Evolutionary conservation across 2,329 filamentous ascomycete genomes (phyloP), one percentile per base, ranked within the genome.

Genomic region (Trichoderma koningiopsis): DNA sequence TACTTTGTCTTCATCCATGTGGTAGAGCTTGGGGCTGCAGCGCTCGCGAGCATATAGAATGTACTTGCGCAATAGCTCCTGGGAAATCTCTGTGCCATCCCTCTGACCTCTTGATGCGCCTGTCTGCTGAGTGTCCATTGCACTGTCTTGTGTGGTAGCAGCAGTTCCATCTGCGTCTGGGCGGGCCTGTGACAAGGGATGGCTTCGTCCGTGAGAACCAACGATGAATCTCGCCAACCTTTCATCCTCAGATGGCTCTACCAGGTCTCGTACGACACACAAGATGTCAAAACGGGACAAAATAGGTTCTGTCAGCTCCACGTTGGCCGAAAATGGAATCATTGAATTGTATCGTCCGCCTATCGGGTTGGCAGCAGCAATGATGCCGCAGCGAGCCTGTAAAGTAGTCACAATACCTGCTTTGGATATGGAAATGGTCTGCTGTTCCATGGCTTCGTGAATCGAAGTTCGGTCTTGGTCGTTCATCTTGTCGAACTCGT

Each of bases 401-500:
- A 99, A 85, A 0, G 96, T 98, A 0, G 96, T 99, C 55, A 99
- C 96, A 71, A 99, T 99, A 81, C 96, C 96, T 0, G 96, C 96
- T 79, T 99, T 99, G 72, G 94, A 97, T 77, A 99, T 99, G 71
- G 95, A 98, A 74, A 99, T 99, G 1, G 96, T 99, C 82, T 99
- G 96, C 81, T 99, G 96, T 81, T 99, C 96, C 96, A 99, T 99
- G 70, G 96, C 96, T 85, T 99, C 96, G 86, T 99, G 96, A 74
- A 99, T 99, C 8, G 94, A 97, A 0, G 96, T 98, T 73, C 96
- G 89, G 80, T 99, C 96, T 78, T 98, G 94, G 79, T 99, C 96
- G 79, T 98, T 98, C 96, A 99, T 99, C 86, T 99, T 99, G 87
- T 99, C 96, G 76, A 99, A 99, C 81, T 99, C 96, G 76, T 99